Conservation (phyloP, 345 rosid genomes). For the Euclidium syriacum region DNA sequence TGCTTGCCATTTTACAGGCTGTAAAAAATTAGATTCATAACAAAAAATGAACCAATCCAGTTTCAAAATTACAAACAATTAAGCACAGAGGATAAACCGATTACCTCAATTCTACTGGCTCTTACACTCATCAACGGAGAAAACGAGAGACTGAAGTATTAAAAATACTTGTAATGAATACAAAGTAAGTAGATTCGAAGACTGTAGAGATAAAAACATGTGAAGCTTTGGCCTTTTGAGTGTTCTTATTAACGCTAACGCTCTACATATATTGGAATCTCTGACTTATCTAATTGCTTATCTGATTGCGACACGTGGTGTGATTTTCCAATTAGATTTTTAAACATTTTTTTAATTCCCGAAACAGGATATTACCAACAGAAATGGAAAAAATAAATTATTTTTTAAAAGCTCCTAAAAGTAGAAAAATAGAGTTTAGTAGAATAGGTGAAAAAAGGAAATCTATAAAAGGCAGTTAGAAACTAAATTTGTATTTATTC, state of each 20-base stretch:
- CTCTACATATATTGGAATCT: background rate
- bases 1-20: conserved; percentile 30
- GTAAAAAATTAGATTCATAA: conserved; percentile 12
- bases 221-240: conserved; percentile 20
- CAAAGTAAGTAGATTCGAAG: background rate
- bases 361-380: background rate
- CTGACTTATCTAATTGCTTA: conserved; percentile 2
- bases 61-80: background rate
- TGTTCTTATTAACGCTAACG: conserved; percentile 4
- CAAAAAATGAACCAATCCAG: background rate
- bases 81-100: background rate
- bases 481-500: no score
- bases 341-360: background rate
- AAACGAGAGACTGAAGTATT: conserved; percentile 9
- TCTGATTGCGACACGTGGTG: background rate
- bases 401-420: background rate
- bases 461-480: background rate
- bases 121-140: conserved; percentile 23
- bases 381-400: background rate
- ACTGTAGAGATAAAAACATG: conserved; percentile 21
- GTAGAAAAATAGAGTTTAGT: background rate
- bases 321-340: background rate
- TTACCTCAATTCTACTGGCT: conserved; percentile 20
- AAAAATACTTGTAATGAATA: background rate
- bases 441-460: background rate